A percentile compares a stretch with the other conserved stretches of the same genome.
phyloP scores from a whole-genome alignment of 2,329 filamentous ascomycete genomes.

The Fusarium keratoplasticum region DNA sequence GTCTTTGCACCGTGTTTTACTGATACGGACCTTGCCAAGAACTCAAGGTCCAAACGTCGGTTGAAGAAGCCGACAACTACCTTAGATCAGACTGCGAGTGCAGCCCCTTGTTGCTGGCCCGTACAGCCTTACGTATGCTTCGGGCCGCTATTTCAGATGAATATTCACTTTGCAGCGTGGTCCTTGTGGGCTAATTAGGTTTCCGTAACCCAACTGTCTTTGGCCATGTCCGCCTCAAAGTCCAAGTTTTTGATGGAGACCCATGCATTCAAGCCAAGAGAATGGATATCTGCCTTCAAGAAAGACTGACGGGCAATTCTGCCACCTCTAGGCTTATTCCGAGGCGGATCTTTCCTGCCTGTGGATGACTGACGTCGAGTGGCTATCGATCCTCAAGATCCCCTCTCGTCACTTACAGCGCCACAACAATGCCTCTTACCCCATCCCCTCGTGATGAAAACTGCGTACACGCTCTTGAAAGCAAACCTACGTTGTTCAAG shows the following conservation, averaged over 20 bases:
- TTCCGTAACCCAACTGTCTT: background rate
- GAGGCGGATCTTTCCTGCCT: conserved; percentile 19
- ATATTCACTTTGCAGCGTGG: background rate
- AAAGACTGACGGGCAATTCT: background rate
- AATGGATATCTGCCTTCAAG: background rate
- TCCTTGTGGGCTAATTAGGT: background rate
- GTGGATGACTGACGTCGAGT: conserved; percentile 4
- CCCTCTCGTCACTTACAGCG: conserved; percentile 13
- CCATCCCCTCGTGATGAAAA: background rate
- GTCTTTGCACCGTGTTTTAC: background rate
- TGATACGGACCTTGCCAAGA: conserved; percentile 18
- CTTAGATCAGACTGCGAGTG: conserved; percentile 6
- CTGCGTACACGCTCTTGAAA: background rate
- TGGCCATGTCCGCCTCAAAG: background rate
- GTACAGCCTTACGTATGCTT: conserved; percentile 15
- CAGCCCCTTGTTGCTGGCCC: conserved; percentile 8
- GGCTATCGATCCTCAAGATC: conserved; percentile 5
- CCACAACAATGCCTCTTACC: background rate
- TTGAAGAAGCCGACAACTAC: conserved; percentile 12
- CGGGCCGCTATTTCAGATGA: background rate
- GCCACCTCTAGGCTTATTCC: conserved; percentile 3
- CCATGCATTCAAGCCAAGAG: background rate
- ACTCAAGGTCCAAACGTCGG: background rate
- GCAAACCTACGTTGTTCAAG: background rate
- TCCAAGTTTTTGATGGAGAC: background rate